Conservation (phyloP, 1,284 basidiomycete species). For the Trichosporon faecale region DNA sequence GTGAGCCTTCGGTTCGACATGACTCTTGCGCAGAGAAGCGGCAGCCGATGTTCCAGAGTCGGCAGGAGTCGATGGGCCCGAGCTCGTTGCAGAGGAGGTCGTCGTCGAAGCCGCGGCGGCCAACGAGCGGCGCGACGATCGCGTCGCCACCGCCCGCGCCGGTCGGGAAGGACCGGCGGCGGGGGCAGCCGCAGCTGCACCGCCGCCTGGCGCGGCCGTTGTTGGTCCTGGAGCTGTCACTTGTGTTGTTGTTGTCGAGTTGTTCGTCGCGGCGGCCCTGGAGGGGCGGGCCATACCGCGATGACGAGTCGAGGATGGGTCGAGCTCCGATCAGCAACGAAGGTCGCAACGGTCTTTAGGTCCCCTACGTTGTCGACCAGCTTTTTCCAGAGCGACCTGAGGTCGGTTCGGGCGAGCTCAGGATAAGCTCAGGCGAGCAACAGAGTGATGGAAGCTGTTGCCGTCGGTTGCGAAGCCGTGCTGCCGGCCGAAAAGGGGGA, state of each 20-base stretch:
- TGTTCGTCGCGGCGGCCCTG: slow-evolving; percentile 23
- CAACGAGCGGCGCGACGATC: slow-evolving; percentile 8
- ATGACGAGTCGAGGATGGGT: slow-evolving; percentile 1
- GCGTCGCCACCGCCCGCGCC: slow-evolving; percentile 9
- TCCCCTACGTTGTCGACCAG: slow-evolving; percentile 5
- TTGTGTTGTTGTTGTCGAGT: slow-evolving; percentile 11
- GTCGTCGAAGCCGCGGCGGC: neutral
- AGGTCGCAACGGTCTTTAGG: neutral
- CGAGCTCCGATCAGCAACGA: neutral
- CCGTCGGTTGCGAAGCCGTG: neutral
- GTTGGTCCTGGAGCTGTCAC: neutral
- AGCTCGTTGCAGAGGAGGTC: neutral
- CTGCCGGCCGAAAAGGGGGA: neutral
- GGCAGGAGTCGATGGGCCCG: slow-evolving; percentile 12
- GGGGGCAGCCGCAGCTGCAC: slow-evolving; percentile 7
- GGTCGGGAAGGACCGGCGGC: slow-evolving; percentile 3
- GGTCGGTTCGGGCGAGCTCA: neutral
- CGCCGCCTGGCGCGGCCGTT: neutral
- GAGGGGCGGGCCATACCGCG: slow-evolving; percentile 27
- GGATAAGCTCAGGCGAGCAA: neutral
- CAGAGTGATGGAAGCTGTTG: neutral
- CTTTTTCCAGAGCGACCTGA: neutral
- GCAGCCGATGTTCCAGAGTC: slow-evolving; percentile 10
- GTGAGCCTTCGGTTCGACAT: slow-evolving; percentile 41
- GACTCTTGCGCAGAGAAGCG: slow-evolving; percentile 12